These are phyloP conservation scores for Yarrowia hollandica DNA, from an alignment of 805 yeast species.

Conservation along the genomic window DNA sequence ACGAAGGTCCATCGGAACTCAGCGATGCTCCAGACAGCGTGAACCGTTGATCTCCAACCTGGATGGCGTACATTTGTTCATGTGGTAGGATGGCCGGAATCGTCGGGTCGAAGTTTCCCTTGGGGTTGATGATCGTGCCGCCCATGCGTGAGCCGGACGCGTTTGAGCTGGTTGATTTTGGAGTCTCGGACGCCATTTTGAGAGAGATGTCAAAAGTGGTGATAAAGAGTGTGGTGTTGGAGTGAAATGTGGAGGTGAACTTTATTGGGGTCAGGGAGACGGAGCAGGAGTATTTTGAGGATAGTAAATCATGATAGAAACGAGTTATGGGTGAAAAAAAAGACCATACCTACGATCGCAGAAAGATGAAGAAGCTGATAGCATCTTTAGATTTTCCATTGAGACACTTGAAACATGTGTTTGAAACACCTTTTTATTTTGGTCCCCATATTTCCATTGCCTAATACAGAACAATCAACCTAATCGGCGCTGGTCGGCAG, in stretches of 20 bases:
- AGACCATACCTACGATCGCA: no score
- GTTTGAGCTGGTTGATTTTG: neutral
- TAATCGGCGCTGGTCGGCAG: no score
- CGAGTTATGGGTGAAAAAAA: no score
- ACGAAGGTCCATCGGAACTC: conserved; percentile 84
- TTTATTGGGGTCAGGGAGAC: neutral
- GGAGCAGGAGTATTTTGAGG: neutral
- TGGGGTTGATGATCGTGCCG: conserved; percentile 23
- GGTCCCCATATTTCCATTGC: no score
- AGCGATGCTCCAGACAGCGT: conserved; percentile 79
- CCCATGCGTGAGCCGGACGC: conserved; percentile 12
- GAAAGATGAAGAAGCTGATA: no score
- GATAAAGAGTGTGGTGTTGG: neutral
- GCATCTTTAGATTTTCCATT: no score
- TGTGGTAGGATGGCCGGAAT: conserved; percentile 56
- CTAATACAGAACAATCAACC: no score
- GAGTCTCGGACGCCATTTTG: neutral
- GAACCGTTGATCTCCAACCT: conserved; percentile 65
- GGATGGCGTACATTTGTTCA: conserved; percentile 65
- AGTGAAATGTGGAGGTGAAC: neutral
- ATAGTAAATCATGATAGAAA: no score
- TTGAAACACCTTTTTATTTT: no score
- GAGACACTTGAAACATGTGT: no score
- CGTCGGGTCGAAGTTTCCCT: conserved; percentile 34
- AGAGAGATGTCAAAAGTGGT: neutral